A percentile compares a stretch with the other conserved stretches of the same genome.
phyloP scores from a whole-genome alignment of 2,329 filamentous ascomycete species.

The Fusarium tuaranense region DNA sequence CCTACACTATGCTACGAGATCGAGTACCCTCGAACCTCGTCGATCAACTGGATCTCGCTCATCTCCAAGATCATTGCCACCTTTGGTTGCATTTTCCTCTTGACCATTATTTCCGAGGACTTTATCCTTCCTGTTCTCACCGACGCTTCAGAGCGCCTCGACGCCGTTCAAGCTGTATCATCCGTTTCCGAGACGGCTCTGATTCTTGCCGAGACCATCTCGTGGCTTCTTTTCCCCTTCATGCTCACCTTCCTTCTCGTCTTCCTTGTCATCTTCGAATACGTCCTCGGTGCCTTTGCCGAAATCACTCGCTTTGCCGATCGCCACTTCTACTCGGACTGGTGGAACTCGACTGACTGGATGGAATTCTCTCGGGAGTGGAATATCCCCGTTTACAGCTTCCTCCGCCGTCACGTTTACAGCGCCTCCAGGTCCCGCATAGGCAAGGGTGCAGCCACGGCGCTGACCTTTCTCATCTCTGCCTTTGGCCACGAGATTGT shows the following conservation, averaged over 20 bases:
- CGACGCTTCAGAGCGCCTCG: constrained; percentile 71
- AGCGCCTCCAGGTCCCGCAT: constrained; percentile 82
- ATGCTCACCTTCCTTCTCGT: constrained; percentile 96
- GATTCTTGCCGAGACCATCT: constrained; percentile 89
- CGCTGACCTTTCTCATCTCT: constrained; percentile 92
- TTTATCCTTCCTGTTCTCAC: constrained; percentile 92
- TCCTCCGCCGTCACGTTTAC: constrained; percentile 95
- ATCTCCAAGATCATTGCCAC: constrained; percentile 88
- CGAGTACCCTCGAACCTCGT: constrained; percentile 86
- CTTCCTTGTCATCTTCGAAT: constrained; percentile 98
- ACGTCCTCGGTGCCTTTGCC: constrained; percentile 92
- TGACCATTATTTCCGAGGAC: constrained; percentile 92
- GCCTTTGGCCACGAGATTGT: constrained; percentile 93
- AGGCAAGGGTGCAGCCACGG: constrained; percentile 80
- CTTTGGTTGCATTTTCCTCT: constrained; percentile 95
- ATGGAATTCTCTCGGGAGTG: constrained; percentile 96
- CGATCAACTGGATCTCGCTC: constrained; percentile 83
- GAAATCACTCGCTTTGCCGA: constrained; percentile 95
- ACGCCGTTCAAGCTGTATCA: constrained; percentile 50
- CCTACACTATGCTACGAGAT: constrained; percentile 98
- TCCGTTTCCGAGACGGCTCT: constrained; percentile 75
- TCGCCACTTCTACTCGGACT: constrained; percentile 88
- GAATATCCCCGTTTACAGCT: constrained; percentile 98
- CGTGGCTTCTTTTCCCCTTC: constrained; percentile 93
- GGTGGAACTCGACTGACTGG: constrained; percentile 87